Conservation (phyloP, 306 rosid species). For the Casuarina glauca region DNA sequence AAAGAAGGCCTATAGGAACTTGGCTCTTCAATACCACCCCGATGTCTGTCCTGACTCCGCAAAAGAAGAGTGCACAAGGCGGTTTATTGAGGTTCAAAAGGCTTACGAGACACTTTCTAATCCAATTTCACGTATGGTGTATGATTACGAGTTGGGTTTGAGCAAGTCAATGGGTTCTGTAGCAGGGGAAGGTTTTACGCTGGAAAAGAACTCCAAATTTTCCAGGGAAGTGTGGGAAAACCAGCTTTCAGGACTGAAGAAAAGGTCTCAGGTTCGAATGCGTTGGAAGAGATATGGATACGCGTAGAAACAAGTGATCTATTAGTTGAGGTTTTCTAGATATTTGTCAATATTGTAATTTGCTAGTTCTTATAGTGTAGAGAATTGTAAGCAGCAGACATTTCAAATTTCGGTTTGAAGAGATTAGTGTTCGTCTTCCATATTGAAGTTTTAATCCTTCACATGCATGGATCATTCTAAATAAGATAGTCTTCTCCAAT, state of each 20-base stretch:
- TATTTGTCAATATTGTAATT: too few relatives aligned
- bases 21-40: slow-evolving; percentile 42
- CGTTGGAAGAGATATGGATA: slow-evolving; percentile 12
- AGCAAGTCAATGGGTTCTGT: neutral
- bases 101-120: slow-evolving; percentile 44
- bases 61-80: slow-evolving; percentile 33
- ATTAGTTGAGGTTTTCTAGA: too few relatives aligned
- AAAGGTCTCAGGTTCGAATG: slow-evolving; percentile 32
- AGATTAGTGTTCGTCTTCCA: too few relatives aligned
- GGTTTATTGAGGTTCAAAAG: slow-evolving; percentile 36
- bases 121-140: slow-evolving; percentile 32
- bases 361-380: too few relatives aligned
- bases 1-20: slow-evolving; percentile 38
- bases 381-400: too few relatives aligned
- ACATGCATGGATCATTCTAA: too few relatives aligned
- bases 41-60: slow-evolving; percentile 32
- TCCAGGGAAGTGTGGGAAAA: slow-evolving; percentile 39
- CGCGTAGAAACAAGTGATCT: neutral
- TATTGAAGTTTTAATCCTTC: too few relatives aligned
- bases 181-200: neutral
- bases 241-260: slow-evolving; percentile 32
- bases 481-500: too few relatives aligned
- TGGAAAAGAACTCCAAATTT: slow-evolving; percentile 7
- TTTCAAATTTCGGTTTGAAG: too few relatives aligned
- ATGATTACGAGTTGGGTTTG: slow-evolving; percentile 36